These are phyloP conservation scores for Kingdonia uniflora DNA, from an alignment of 164 flowering plant species.

Conservation along the genomic window DNA sequence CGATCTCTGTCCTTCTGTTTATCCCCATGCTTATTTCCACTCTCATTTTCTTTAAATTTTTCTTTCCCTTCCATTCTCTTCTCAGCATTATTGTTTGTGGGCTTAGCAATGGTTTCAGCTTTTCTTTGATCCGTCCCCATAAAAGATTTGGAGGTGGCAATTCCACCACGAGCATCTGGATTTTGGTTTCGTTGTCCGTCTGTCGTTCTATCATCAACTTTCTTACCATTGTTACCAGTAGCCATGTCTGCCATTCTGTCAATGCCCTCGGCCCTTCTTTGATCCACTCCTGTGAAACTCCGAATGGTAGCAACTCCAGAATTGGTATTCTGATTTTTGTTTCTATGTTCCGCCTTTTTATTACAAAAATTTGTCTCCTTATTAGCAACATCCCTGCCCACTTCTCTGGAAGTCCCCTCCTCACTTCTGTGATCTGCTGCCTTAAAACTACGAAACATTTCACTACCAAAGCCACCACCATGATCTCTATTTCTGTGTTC, in stretches of 20 bases:
- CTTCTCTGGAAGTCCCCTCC: too few species aligned
- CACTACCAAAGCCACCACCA: too few species aligned
- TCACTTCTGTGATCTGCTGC: too few species aligned
- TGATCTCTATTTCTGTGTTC: too few species aligned
- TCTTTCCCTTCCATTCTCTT: conserved; percentile 6
- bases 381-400: too few species aligned
- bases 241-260: conserved; percentile 20
- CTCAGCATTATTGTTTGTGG: conserved; percentile 23
- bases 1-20: not conserved
- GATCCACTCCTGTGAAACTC: conserved; percentile 5
- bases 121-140: conserved; percentile 17
- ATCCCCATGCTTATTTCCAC: conserved; percentile 3
- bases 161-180: conserved; percentile 18
- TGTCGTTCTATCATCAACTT: conserved; percentile 20
- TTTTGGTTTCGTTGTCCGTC: conserved; percentile 18
- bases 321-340: too few species aligned
- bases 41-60: conserved; percentile 1
- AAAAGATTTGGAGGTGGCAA: not conserved
- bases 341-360: too few species aligned
- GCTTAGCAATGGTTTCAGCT: conserved; percentile 23
- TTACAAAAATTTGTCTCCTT: too few species aligned
- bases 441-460: too few species aligned
- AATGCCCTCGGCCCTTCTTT: conserved; percentile 26
- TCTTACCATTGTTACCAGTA: conserved; percentile 18
- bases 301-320: too few species aligned